Evolutionary conservation across 345 rosid species (phyloP).

Genomic region (Salix purpurea): DNA sequence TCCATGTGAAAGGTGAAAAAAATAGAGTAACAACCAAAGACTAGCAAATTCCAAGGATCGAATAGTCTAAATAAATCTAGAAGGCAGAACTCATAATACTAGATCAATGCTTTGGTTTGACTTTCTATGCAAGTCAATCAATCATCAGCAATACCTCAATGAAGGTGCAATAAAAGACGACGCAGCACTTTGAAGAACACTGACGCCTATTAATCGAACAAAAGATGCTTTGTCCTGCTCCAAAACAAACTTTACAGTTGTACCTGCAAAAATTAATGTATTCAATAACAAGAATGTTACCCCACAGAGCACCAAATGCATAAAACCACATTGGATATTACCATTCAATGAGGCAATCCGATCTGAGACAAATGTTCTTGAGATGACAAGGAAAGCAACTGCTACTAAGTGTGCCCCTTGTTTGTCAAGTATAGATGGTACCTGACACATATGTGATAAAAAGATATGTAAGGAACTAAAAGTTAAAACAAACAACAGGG

Average conservation of each 20-base stretch:
- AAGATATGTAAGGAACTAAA: not conserved
- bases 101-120: not conserved
- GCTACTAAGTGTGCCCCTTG: constrained; percentile 90
- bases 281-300: constrained; percentile 11
- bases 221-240: constrained; percentile 93
- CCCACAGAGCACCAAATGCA: constrained; percentile 13
- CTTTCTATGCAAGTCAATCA: not conserved
- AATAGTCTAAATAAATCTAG: not conserved
- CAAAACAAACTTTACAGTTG: constrained; percentile 89
- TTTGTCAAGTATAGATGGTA: constrained; percentile 81
- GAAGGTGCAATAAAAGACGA: constrained; percentile 94
- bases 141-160: constrained; percentile 48
- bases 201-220: constrained; percentile 71
- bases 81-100: not conserved
- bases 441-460: constrained; percentile 36
- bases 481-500: not conserved
- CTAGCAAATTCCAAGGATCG: not conserved
- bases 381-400: constrained; percentile 79
- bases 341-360: constrained; percentile 95
- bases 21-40: not conserved
- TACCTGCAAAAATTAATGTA: constrained; percentile 50
- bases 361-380: constrained; percentile 93
- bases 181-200: constrained; percentile 94
- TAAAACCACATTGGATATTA: constrained; percentile 13
- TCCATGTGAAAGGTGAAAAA: not conserved